Conservation (phyloP, 768 basidiomycete species). For the Hypholoma fasciculare region DNA sequence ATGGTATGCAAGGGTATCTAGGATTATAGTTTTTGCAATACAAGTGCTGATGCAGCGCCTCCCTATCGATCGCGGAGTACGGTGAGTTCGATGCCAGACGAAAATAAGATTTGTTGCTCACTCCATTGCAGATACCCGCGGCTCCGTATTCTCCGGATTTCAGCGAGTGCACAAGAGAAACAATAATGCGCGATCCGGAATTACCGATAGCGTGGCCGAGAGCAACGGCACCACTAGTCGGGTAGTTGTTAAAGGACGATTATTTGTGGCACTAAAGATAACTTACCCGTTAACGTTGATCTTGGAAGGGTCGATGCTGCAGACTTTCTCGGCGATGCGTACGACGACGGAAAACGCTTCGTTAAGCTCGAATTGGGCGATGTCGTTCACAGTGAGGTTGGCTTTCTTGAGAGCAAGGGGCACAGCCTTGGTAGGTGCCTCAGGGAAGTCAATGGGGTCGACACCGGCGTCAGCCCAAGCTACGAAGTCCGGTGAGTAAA, state of each 20-base stretch:
- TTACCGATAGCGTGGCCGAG: conserved; percentile 97
- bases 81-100: conserved; percentile 6
- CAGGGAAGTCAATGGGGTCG: conserved; percentile 96
- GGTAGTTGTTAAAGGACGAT: conserved; percentile 13
- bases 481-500: conserved; percentile 29
- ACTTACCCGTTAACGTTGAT: conserved; percentile 87
- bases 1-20: conserved; percentile 15
- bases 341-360: conserved; percentile 98
- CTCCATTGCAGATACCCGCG: conserved; percentile 96
- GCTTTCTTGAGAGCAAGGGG: conserved; percentile 88
- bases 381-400: conserved; percentile 78
- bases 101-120: conserved; percentile 41
- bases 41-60: conserved; percentile 88
- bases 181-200: conserved; percentile 92
- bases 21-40: conserved; percentile 81
- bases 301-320: conserved; percentile 82
- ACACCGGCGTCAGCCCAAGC: conserved; percentile 97
- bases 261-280: background rate
- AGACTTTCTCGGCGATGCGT: conserved; percentile 85
- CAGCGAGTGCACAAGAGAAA: conserved; percentile 89
- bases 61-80: conserved; percentile 50
- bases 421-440: conserved; percentile 89
- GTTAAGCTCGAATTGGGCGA: conserved; percentile 93
- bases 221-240: conserved; percentile 86
- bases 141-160: conserved; percentile 93